Conservation (phyloP, 495 filamentous ascomycete species). For the Massariosphaeria phaeospora region DNA sequence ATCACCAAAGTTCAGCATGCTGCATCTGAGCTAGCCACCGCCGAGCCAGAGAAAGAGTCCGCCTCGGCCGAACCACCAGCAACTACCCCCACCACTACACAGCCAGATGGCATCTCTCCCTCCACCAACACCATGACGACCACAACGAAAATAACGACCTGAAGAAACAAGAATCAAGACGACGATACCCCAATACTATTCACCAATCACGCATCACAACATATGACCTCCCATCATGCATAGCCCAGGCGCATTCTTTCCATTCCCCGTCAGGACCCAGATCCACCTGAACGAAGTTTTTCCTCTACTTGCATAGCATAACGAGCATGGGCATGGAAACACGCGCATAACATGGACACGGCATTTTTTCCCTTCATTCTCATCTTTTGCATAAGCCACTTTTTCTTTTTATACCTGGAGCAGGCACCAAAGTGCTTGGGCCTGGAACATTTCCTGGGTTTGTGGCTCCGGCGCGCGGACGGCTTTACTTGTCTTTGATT, state of each 20-base stretch:
- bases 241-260: conserved; percentile 7
- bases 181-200: conserved; percentile 11
- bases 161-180: neutral
- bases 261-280: neutral
- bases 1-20: too few species aligned
- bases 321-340: neutral
- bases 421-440: conserved; percentile 22
- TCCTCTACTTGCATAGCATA: conserved; percentile 12
- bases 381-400: conserved; percentile 8
- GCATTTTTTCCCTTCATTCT: too few species aligned
- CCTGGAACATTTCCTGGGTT: conserved; percentile 1
- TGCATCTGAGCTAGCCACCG: too few species aligned
- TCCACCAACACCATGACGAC: neutral
- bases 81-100: neutral
- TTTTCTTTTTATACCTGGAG: too few species aligned
- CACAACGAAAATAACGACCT: neutral
- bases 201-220: too few species aligned
- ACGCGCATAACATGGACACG: conserved; percentile 1
- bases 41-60: neutral
- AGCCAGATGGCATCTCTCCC: neutral
- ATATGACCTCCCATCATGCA: conserved; percentile 8
- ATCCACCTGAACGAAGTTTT: neutral
- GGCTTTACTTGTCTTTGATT: conserved; percentile 1
- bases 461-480: neutral
- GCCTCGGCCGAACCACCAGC: neutral